Base-by-base conservation (phyloP, 495 filamentous ascomycete species). In the Aspergillus biplanus region DNA sequence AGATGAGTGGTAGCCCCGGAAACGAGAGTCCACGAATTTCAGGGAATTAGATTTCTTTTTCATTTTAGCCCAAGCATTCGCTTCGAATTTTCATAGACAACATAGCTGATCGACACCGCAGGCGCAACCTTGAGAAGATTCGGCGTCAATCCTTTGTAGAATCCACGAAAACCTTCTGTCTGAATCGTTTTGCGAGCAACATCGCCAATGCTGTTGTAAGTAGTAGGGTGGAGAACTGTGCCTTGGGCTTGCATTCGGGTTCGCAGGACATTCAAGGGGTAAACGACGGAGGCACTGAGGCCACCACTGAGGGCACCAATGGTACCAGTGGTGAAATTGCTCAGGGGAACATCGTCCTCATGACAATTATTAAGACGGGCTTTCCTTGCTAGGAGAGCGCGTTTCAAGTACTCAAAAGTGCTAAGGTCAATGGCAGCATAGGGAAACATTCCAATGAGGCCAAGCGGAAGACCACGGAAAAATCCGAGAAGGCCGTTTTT, bases 81-180 rank as follows among this genome's bases (percentile, higher is more conserved):
- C 80, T 99, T 99, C 55, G 91, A 86, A 70, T 97, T 97, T 75
- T 99, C 95, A 73, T 99, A 99, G 54, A 95, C 93, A 73, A 98
- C 90, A 81, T 97, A 99, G 47, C 94, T 93, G 75, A 99, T 99
- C 62, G 91, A 96, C 31, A 99, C 91, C 52, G 95, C 94, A 0
- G 95, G 95, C 8, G 94, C 92, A 37, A 99, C 95, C 77, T 99
- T 99, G 67, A 98, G 82, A 18, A 99, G 83, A 69, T 98, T 99
- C 32, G 95, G 95, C 33, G 94, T 97, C 62, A 97, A 80, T 3
- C 95, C 95, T 73, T 95, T 97, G 82, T 96, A 99, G 58, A 99
- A 81, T 0, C 95, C 96, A 53, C 90, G 83, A 27, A 91, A 64
- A 2, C 95, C 96, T 76, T 99, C 95, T 58, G 90, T 85, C 65